Conservation (phyloP, 2,329 filamentous ascomycete species). For the Pleurostoma richardsiae region DNA sequence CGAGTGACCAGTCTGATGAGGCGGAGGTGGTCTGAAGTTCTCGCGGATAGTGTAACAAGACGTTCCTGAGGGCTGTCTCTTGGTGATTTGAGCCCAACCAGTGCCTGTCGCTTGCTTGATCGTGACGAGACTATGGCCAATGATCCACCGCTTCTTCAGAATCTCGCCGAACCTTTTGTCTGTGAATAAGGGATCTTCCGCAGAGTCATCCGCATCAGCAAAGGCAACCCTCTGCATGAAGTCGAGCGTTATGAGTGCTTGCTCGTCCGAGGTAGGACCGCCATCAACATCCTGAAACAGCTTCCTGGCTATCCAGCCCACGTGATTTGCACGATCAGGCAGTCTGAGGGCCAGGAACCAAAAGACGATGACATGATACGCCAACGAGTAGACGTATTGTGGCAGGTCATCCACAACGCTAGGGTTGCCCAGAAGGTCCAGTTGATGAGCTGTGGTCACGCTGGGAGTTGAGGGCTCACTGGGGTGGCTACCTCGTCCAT, state of each 20-base stretch:
- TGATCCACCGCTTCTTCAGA: constrained; percentile 63
- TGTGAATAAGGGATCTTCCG: constrained; percentile 61
- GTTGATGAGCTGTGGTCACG: constrained; percentile 12
- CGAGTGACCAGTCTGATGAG: constrained; percentile 46
- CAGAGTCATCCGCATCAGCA: constrained; percentile 77
- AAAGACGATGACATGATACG: constrained; percentile 92
- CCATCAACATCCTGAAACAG: constrained; percentile 76
- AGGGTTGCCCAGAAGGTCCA: constrained; percentile 21
- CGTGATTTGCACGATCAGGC: constrained; percentile 75
- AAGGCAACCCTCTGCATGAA: constrained; percentile 89
- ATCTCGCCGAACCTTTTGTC: constrained; percentile 61
- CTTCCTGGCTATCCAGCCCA: constrained; percentile 85
- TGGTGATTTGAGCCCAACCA: constrained; percentile 66
- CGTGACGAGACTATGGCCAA: constrained; percentile 70
- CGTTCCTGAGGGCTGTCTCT: constrained; percentile 65
- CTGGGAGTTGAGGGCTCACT: constrained; percentile 33
- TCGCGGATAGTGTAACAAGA: constrained; percentile 56
- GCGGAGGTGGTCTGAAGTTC: constrained; percentile 51
- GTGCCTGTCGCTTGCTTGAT: constrained; percentile 64
- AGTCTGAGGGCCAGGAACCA: constrained; percentile 93
- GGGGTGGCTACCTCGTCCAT: constrained; percentile 37
- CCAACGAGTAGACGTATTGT: constrained; percentile 88
- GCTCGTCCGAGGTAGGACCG: constrained; percentile 76
- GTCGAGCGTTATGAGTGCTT: constrained; percentile 88
- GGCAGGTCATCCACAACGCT: constrained; percentile 67